A percentile compares a stretch with the other conserved stretches of the same genome.
phyloP scores from a whole-genome alignment of 768 basidiomycete genomes.

The Jaapia argillacea region DNA sequence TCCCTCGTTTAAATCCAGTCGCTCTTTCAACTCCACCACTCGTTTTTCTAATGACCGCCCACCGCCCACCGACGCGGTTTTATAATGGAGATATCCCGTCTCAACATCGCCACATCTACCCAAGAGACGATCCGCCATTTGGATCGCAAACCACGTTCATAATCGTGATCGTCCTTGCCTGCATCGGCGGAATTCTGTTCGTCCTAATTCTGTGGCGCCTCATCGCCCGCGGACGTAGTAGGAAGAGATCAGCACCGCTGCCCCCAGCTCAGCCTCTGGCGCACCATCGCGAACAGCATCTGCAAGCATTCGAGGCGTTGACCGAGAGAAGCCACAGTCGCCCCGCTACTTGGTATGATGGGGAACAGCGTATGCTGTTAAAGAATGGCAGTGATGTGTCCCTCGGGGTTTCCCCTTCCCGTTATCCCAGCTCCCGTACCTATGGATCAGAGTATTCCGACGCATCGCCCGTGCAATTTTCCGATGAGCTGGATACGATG shows the following conservation, averaged over 20 bases:
- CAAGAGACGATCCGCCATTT: not conserved
- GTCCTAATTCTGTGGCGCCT: conserved; percentile 27
- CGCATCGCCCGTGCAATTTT: no score
- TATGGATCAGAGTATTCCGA: conserved; percentile 9
- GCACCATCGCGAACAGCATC: conserved; percentile 43
- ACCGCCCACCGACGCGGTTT: not conserved
- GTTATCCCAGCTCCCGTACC: conserved; percentile 8
- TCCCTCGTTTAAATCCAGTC: conserved; percentile 4
- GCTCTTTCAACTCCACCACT: conserved; percentile 5
- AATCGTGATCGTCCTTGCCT: conserved; percentile 36
- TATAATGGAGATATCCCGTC: no score
- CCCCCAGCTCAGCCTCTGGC: conserved; percentile 61
- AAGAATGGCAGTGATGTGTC: conserved; percentile 25
- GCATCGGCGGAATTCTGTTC: conserved; percentile 29
- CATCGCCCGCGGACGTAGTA: no score
- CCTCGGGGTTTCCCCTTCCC: conserved; percentile 13
- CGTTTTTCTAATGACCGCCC: conserved; percentile 3
- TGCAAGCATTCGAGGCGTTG: conserved; percentile 32
- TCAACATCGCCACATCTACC: not conserved
- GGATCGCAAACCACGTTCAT: conserved; percentile 28
- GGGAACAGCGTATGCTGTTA: conserved; percentile 10
- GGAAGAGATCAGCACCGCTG: conserved; percentile 41
- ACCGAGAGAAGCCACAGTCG: conserved; percentile 17
- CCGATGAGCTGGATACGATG: no score
- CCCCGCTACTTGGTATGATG: conserved; percentile 14